Conservation (phyloP, 2,329 filamentous ascomycete species). For the Paecilomyces variotii region DNA sequence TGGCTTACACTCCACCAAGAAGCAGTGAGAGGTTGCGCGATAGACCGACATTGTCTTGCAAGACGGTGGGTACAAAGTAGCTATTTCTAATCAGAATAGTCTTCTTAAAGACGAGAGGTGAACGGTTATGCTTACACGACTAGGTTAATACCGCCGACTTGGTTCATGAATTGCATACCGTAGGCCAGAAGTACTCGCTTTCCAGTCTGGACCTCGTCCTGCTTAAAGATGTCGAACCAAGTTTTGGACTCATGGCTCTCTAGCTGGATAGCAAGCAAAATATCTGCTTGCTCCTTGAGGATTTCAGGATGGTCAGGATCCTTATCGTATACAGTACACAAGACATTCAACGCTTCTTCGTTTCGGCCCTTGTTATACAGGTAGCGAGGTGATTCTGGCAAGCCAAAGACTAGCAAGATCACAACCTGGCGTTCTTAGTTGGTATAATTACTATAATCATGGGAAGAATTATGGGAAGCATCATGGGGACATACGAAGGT, state of each 20-base stretch:
- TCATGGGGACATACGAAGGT: neutral
- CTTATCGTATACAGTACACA: neutral
- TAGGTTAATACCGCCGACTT: constrained; percentile 41
- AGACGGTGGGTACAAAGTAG: constrained; percentile 20
- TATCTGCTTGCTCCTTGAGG: constrained; percentile 4
- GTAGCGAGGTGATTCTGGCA: constrained; percentile 9
- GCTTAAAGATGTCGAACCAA: constrained; percentile 36
- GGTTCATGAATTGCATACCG: constrained; percentile 44
- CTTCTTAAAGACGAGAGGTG: neutral
- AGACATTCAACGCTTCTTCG: constrained; percentile 6
- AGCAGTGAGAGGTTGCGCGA: constrained; percentile 37
- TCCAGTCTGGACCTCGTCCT: constrained; percentile 37
- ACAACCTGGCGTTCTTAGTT: neutral
- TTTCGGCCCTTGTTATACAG: constrained; percentile 7
- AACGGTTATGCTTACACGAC: constrained; percentile 32
- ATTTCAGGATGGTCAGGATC: constrained; percentile 2
- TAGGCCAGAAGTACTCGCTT: constrained; percentile 41
- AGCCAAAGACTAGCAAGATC: neutral
- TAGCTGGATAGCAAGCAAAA: constrained; percentile 2
- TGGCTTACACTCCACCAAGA: constrained; percentile 34
- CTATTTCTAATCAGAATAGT: neutral
- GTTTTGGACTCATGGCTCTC: constrained; percentile 17
- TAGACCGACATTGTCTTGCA: constrained; percentile 41
- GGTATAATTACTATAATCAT: too few species aligned
- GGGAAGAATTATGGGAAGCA: too few species aligned